Conservation (phyloP, 2,329 filamentous ascomycete species). For the Metarhizium sp. region DNA sequence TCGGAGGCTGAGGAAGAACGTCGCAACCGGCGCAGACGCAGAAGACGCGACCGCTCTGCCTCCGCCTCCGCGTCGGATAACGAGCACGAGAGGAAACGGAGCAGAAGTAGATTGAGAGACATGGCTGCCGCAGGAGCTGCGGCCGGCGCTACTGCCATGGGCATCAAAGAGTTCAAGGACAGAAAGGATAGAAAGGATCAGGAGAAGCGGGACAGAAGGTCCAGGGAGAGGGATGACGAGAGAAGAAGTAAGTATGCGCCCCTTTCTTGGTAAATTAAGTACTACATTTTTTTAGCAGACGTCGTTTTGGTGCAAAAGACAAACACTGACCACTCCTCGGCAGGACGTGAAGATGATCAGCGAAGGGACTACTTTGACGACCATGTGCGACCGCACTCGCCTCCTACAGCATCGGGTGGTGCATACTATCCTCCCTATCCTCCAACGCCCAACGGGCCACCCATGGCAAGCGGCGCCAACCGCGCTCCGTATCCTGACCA, state of each 20-base stretch:
- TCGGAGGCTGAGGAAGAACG: slow-evolving; percentile 36
- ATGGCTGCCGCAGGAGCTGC: slow-evolving; percentile 46
- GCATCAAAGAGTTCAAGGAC: slow-evolving; percentile 51
- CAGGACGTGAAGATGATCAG: slow-evolving; percentile 28
- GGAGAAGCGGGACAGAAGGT: slow-evolving; percentile 27
- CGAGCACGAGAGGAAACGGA: slow-evolving; percentile 33
- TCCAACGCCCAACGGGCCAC: slow-evolving; percentile 14
- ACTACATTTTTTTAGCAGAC: too few relatives aligned
- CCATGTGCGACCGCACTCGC: slow-evolving; percentile 31
- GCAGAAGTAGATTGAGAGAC: slow-evolving; percentile 43
- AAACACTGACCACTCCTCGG: slow-evolving; percentile 1
- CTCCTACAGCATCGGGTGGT: slow-evolving; percentile 41
- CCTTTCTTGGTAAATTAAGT: too few relatives aligned
- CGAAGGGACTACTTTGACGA: slow-evolving; percentile 27
- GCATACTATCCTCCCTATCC: slow-evolving; percentile 37
- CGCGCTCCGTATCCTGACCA: slow-evolving; percentile 16
- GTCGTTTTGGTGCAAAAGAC: too few relatives aligned
- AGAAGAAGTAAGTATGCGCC: slow-evolving; percentile 11
- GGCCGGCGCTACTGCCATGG: slow-evolving; percentile 53
- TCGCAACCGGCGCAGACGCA: slow-evolving; percentile 25
- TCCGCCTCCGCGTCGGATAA: slow-evolving; percentile 23
- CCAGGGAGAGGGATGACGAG: slow-evolving; percentile 20
- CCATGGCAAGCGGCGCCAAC: slow-evolving; percentile 6
- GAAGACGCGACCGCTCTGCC: slow-evolving; percentile 24
- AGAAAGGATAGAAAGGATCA: slow-evolving; percentile 27